Conservation (phyloP, 805 yeast species). For the Ogataea ramenticola region DNA sequence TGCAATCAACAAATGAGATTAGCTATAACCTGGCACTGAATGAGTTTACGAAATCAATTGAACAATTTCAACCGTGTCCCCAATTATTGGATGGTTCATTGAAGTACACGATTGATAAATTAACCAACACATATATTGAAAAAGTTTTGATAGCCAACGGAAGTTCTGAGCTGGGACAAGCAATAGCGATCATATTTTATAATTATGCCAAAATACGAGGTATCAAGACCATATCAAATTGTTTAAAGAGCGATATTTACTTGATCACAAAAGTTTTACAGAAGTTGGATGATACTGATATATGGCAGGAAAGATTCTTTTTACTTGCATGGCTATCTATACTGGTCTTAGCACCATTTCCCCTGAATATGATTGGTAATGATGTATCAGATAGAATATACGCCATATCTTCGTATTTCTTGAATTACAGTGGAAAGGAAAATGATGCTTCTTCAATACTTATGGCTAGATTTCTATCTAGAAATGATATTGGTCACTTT, state of each 20-base stretch:
- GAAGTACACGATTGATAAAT: conserved; percentile 22
- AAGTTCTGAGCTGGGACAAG: conserved; percentile 5
- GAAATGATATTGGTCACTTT: conserved; percentile 31
- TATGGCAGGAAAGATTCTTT: conserved; percentile 43
- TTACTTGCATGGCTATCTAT: conserved; percentile 67
- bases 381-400: conserved; percentile 30
- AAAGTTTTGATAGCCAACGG: conserved; percentile 1
- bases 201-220: conserved; percentile 60
- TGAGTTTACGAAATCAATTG: conserved; percentile 23
- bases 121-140: conserved; percentile 23
- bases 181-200: conserved; percentile 39
- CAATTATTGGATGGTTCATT: conserved; percentile 39
- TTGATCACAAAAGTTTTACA: conserved; percentile 33
- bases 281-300: conserved; percentile 12
- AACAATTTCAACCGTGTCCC: conserved; percentile 49
- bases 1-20: background rate
- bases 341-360: conserved; percentile 69
- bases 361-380: conserved; percentile 33
- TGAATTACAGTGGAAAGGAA: conserved; percentile 47
- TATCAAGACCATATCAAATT: conserved; percentile 49
- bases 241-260: conserved; percentile 53
- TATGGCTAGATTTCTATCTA: conserved; percentile 44
- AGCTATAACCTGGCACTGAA: background rate
- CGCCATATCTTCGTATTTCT: conserved; percentile 23
- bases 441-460: conserved; percentile 46